Base-by-base conservation (phyloP, 1,139 yeast genomes). In the Eremothecium coryli region DNA sequence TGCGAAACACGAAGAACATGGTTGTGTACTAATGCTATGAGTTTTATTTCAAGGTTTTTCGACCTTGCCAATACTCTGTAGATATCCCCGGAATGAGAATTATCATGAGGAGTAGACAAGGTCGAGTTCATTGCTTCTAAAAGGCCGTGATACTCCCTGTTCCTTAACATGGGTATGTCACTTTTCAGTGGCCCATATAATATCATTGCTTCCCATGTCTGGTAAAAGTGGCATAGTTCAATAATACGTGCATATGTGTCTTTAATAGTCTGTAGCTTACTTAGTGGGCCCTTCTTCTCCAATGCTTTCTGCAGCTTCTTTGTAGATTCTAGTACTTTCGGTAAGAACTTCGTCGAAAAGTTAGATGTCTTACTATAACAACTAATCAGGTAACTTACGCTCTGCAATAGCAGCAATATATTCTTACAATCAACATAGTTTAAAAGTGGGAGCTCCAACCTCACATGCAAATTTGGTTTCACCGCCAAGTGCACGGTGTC, bases 331-430 rank as follows among this genome's bases (percentile, higher is more conserved):
- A 32, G 26, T 11, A 53, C 51, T 29, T 55, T 55, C 1, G 60
- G 58, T 26, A 56, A 33, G 26, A 52, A 54, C 32, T 42, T 49
- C 5, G 41, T 41, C 1, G 58, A 53, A 32, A 54, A 55, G 34
- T 52, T 52, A 4, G 56, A 50, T 23, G 43, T 45, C 14, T 44
- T 42, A 31, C 53, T 58, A 31, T 52, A 50, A 27, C 58, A 53
- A 30, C 52, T 56, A 3, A 50, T 47, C 18, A 56, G 32, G 32
- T 49, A 56, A 37, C 58, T 53, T 5, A 54, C 49, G 37, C 59
- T 53, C 36, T 56, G 61, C 14, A 54, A 40, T 9, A 56, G 36
- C 6, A 55, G 32, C n/a, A 56, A 33, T 2, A 54, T 13, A 23
- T 48, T 46, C 33, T 54, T 56, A 30, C 52, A 32, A 31, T 53